These are phyloP conservation scores for Knufia petricola DNA, from an alignment of 2,329 filamentous ascomycete genomes.

Conservation along the genomic window DNA sequence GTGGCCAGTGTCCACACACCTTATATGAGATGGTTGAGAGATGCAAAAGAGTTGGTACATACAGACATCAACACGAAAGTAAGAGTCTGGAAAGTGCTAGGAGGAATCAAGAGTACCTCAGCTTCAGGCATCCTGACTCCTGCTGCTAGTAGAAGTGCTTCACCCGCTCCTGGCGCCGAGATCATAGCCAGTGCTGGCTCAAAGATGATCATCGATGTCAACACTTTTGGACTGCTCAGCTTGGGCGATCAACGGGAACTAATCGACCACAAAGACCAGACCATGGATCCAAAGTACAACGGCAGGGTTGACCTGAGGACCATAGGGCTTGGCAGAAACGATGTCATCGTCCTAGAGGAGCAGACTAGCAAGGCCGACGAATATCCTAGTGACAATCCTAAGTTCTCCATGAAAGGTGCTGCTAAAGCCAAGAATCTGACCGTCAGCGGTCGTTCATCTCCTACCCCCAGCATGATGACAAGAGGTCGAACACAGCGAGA, in stretches of 20 bases:
- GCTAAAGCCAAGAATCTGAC: conserved; percentile 22
- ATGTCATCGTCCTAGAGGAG: conserved; percentile 78
- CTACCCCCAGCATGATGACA: conserved; percentile 55
- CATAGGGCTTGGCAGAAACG: conserved; percentile 60
- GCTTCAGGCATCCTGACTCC: conserved; percentile 36
- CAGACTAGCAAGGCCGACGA: conserved; percentile 34
- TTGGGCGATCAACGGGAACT: conserved; percentile 55
- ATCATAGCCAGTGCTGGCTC: conserved; percentile 34
- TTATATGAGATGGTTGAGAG: conserved; percentile 65
- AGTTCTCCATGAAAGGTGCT: conserved; percentile 29
- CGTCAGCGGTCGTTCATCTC: conserved; percentile 50
- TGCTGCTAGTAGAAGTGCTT: conserved; percentile 34
- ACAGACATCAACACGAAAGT: conserved; percentile 65
- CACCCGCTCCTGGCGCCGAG: conserved; percentile 35
- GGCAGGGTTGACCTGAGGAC: conserved; percentile 57
- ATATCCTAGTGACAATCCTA: conserved; percentile 9
- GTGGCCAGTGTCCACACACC: conserved; percentile 61
- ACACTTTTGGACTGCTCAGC: conserved; percentile 53
- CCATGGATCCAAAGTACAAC: conserved; percentile 66
- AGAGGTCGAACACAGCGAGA: conserved; percentile 58
- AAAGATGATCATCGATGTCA: conserved; percentile 51
- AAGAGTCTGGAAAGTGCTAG: conserved; percentile 59
- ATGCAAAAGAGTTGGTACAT: conserved; percentile 58
- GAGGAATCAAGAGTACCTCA: conserved; percentile 33
- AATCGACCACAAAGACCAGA: conserved; percentile 57